These are phyloP conservation scores for Pterothamnion heteromorphum DNA, from an alignment of 31 red algal species.

Conservation along the genomic window DNA sequence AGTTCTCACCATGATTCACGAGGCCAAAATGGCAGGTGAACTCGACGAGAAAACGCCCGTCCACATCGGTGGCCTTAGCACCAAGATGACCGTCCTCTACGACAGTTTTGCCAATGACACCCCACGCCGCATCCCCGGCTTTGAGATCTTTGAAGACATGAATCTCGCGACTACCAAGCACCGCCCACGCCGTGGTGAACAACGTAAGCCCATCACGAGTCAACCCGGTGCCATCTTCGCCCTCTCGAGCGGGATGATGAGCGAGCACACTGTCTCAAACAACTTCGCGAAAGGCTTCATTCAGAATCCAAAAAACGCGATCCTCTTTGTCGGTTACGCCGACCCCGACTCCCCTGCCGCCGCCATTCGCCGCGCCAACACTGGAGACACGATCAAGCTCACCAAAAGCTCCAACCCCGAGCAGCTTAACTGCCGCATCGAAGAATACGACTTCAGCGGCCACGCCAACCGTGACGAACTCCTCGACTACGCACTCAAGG, in stretches of 20 bases:
- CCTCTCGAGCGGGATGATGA: neutral
- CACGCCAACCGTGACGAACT: neutral
- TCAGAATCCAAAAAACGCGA: neutral
- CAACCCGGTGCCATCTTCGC: neutral
- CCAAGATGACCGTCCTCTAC: neutral
- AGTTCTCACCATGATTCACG: neutral
- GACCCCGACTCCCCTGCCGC: neutral
- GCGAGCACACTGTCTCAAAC: neutral
- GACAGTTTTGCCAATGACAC: neutral
- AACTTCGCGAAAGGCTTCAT: neutral
- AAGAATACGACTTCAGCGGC: neutral
- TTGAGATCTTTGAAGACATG: neutral
- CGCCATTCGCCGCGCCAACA: neutral
- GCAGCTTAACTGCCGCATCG: neutral
- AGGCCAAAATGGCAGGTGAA: neutral
- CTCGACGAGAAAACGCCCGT: neutral
- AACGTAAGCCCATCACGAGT: neutral
- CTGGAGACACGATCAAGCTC: neutral
- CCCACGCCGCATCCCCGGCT: neutral
- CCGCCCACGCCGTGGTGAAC: neutral
- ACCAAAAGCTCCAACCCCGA: too few relatives aligned
- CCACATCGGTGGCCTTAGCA: neutral
- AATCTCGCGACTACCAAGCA: neutral
- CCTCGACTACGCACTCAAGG: neutral
- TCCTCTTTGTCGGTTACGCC: neutral